These are phyloP conservation scores for Lagerstroemia speciosa DNA, from an alignment of 345 rosid species.

Conservation along the genomic window DNA sequence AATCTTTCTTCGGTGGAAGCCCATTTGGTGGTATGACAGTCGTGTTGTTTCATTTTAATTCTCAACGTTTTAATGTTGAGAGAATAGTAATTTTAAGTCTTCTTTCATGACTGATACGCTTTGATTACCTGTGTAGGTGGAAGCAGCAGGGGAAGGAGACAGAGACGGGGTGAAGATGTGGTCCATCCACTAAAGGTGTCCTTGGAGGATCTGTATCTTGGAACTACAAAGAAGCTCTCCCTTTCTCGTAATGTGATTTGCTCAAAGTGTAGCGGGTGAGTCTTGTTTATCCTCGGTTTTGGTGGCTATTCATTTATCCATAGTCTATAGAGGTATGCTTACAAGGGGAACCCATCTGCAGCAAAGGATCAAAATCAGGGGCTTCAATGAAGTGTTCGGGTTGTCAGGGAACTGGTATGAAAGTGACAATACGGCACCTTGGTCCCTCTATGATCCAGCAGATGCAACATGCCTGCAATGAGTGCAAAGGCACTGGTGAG, in stretches of 20 bases:
- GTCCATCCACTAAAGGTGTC: conserved; percentile 75
- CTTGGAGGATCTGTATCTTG: conserved; percentile 68
- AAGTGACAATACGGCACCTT: conserved; percentile 75
- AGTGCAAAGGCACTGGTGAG: conserved; percentile 89
- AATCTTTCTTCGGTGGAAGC: conserved; percentile 67
- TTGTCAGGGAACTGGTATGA: conserved; percentile 85
- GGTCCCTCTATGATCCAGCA: conserved; percentile 96
- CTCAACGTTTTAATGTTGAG: too few species aligned
- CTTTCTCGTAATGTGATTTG: conserved; percentile 74
- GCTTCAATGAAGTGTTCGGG: conserved; percentile 64
- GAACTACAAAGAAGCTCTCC: conserved; percentile 76
- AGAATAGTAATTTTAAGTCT: background rate
- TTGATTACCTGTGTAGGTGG: conserved; percentile 28
- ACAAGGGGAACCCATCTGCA: conserved; percentile 13
- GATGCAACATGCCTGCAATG: conserved; percentile 86
- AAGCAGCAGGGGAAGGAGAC: conserved; percentile 66
- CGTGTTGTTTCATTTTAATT: too few species aligned
- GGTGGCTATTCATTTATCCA: background rate
- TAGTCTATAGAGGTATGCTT: background rate
- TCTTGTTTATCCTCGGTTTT: background rate
- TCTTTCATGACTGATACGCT: background rate
- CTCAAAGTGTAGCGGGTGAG: conserved; percentile 78
- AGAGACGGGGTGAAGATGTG: conserved; percentile 87
- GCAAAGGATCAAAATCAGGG: conserved; percentile 91
- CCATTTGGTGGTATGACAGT: conserved; percentile 52